A percentile compares a stretch with the other conserved stretches of the same genome.
Evolutionary conservation across 441 rosid genomes (phyloP).

Genomic region (Hypseocharis bilobata): DNA sequence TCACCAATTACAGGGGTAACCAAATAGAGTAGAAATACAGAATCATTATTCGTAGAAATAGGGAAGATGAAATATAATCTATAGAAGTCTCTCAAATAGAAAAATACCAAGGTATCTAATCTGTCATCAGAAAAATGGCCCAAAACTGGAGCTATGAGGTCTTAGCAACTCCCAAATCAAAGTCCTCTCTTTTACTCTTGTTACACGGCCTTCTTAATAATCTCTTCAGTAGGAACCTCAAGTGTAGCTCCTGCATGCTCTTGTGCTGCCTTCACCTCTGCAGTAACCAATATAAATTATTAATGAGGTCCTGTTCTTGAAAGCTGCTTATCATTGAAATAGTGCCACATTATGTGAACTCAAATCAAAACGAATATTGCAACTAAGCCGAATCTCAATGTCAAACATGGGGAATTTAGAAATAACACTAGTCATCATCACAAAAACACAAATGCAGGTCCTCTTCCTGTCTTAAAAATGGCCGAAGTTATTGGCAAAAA

Average conservation of each 20-base stretch:
- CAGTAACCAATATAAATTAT: slow-evolving; percentile 15
- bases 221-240: slow-evolving; percentile 74
- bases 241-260: slow-evolving; percentile 79
- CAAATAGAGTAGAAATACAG: too few relatives aligned
- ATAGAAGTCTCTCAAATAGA: too few relatives aligned
- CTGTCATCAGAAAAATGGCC: background rate
- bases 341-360: background rate
- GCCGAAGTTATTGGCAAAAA: too few relatives aligned
- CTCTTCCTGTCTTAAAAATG: too few relatives aligned
- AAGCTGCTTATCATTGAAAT: background rate
- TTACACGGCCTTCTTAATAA: slow-evolving; percentile 40
- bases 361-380: too few relatives aligned
- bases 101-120: background rate
- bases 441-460: background rate
- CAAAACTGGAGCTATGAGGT: too few relatives aligned
- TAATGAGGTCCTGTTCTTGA: background rate
- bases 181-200: slow-evolving; percentile 1
- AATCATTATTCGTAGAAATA: too few relatives aligned
- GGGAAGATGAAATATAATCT: too few relatives aligned
- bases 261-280: slow-evolving; percentile 65
- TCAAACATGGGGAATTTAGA: background rate
- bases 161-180: background rate
- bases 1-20: too few relatives aligned
- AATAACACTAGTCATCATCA: background rate
- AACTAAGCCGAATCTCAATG: background rate